Evolutionary conservation across 2,329 filamentous ascomycete species (phyloP), one percentile per base, ranked within the genome.

Genomic region (Aspergillus quadricinctus): DNA sequence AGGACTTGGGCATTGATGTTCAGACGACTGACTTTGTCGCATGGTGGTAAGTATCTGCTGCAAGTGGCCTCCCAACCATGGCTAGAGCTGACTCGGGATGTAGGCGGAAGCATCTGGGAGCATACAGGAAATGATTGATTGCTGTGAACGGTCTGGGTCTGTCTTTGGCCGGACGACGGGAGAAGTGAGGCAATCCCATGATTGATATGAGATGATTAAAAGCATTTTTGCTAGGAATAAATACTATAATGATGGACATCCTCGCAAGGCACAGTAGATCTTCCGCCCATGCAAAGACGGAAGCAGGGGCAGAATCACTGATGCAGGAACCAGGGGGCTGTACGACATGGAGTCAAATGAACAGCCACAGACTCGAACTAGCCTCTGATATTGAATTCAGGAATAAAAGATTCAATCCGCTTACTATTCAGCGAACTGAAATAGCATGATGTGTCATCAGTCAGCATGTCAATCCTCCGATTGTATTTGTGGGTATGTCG

Each of bases 1-100:
- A 83, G 70, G 84, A 90, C 14, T 69, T 96, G 59, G 90, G 85
- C 0, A 89, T 96, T 60, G 82, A 89, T 67, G 84, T 93, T 55
- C 78, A 82, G 48, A 90, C 90, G 0, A 82, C 86, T 66, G 83
- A 92, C 64, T 96, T 96, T 70, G 78, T 78, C 48, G 86, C 80
- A 17, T 96, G 92, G 92, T 96, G 92, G 92, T 76, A 64, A 67
- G 73, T 74, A 35, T 25, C 35, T 11, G 7, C 48, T 29, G 50
- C 17, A 25, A 27, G 19, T 46, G 21, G 43, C 19, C 43, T 43
- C n/a, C 10, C 17, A 3, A 25, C 31, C 31, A 7, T 37, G 23
- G 19, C 21, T 23, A 6, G 23, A 27, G 17, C 43, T 46, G 14
- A 46, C 14, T 46, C 31, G 21, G 37, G 46, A 53, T 57, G 4